Evolutionary conservation across 495 filamentous ascomycete genomes (phyloP).

Genomic region (Hyphodiscus hymeniophilus): DNA sequence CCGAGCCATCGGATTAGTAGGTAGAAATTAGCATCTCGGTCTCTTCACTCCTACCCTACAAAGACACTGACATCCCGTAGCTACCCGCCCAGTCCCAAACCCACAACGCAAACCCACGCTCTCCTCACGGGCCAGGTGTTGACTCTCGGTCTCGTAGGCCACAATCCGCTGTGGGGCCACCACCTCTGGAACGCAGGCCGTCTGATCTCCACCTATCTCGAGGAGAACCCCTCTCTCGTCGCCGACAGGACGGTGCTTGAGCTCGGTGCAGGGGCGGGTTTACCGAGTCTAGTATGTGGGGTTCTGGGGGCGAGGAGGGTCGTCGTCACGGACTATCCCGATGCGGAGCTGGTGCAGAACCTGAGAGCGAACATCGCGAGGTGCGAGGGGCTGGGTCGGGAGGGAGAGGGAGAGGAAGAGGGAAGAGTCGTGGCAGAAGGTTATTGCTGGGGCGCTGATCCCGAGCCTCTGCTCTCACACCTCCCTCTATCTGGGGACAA

Average conservation of each 20-base stretch:
- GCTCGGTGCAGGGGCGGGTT: constrained; percentile 81
- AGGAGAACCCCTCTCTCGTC: constrained; percentile 53
- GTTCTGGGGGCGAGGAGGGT: constrained; percentile 58
- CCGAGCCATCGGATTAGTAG: too few species aligned
- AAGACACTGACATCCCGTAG: too few species aligned
- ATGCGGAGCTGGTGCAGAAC: constrained; percentile 68
- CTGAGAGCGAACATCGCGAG: constrained; percentile 61
- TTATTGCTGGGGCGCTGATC: constrained; percentile 69
- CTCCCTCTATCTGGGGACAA: constrained; percentile 22
- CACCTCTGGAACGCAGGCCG: constrained; percentile 85
- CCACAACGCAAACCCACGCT: constrained; percentile 60
- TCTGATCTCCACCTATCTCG: constrained; percentile 67
- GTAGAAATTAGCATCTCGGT: too few species aligned
- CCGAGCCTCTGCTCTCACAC: constrained; percentile 42
- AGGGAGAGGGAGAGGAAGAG: constrained; percentile 12
- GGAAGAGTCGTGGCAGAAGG: constrained; percentile 44
- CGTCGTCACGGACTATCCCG: constrained; percentile 85
- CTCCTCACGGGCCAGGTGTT: constrained; percentile 59
- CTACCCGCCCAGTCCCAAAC: constrained; percentile 60
- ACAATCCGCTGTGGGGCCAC: constrained; percentile 87
- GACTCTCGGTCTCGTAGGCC: constrained; percentile 74
- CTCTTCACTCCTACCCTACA: too few species aligned
- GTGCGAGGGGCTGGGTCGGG: constrained; percentile 18
- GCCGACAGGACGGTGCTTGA: constrained; percentile 63
- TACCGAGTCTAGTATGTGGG: constrained; percentile 72